Evolutionary conservation across 2,329 filamentous ascomycete species (phyloP), one percentile per base, ranked within the genome.

Genomic region (Trichophyton equinum): DNA sequence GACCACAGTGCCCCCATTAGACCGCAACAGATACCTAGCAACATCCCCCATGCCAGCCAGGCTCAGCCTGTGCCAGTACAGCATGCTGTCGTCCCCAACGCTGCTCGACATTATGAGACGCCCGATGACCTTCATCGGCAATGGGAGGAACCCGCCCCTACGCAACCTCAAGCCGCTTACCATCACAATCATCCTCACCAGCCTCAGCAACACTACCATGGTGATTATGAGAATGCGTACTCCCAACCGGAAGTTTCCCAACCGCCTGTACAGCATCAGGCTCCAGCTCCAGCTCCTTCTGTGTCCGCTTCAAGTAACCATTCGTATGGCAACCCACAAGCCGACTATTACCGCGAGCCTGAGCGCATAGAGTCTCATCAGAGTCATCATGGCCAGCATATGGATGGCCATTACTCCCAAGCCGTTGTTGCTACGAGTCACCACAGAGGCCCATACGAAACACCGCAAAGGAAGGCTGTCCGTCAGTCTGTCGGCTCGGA

Each of bases 1-100:
- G 49, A 27, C 11, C 38, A 30, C 49, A 44, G 33, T 47, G 25
- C 44, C 22, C 51, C 38, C 47, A 27, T 51, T 30, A 44, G 53
- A 40, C 9, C 59, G 20, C 46, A 18, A 18, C 61, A 36, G n/a
- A 53, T 20, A 15, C 20, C 49, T 5, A 61, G 42, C 25, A 61
- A 60, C 20, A 59, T 59, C 7, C 40, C 40, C 1, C 30, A 49
- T 6, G 40, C 51, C 27, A 57, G 30, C 25, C 60, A 42, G 44
- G 42, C 57, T 13, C 49, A 59, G 47, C 22, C 49, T 33, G 75
- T 80, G 18, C 65, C 73, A 47, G 64, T 67, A 25, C 66, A 64
- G 3, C 67, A 75, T 64, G 65, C 75, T 63, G 67, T 67, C 3
- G 59, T 62, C 5, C 61, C 67, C 2, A 66, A 64, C 27, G 46